These are phyloP conservation scores for Monilinia fructicola DNA, from an alignment of 2,329 filamentous ascomycete species.

Conservation along the genomic window DNA sequence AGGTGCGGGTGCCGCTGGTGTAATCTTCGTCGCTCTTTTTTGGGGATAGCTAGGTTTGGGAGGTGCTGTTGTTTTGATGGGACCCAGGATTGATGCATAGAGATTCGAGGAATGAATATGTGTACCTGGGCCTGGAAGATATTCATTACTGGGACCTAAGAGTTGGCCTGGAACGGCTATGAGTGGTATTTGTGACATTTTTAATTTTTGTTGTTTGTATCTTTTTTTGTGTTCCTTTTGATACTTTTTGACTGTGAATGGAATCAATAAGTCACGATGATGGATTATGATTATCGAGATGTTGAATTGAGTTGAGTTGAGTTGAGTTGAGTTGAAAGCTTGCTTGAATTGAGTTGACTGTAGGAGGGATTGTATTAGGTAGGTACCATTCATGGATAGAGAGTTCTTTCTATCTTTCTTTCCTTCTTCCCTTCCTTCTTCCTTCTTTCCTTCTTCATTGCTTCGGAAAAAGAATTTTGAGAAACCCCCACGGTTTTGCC, in stretches of 20 bases:
- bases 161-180: slow-evolving; percentile 79
- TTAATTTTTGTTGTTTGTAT: neutral
- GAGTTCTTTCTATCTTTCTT: too few species aligned
- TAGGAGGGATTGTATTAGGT: neutral
- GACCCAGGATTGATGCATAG: slow-evolving; percentile 79
- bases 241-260: neutral
- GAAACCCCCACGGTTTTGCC: slow-evolving; percentile 18
- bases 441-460: too few species aligned
- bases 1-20: slow-evolving; percentile 45
- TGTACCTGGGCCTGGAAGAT: slow-evolving; percentile 75
- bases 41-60: slow-evolving; percentile 46
- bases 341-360: slow-evolving; percentile 3
- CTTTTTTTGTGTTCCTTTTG: neutral
- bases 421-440: too few species aligned
- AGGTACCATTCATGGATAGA: too few species aligned
- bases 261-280: neutral
- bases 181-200: slow-evolving; percentile 32
- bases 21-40: slow-evolving; percentile 61
- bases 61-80: slow-evolving; percentile 55
- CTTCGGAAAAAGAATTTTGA: slow-evolving; percentile 11
- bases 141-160: slow-evolving; percentile 67
- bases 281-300: neutral
- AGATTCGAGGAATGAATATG: slow-evolving; percentile 75
- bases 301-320: too few species aligned
- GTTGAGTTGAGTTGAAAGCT: slow-evolving; percentile 5